phyloP scores from a whole-genome alignment of 768 basidiomycete genomes.

The Lactifluus pinguis region DNA sequence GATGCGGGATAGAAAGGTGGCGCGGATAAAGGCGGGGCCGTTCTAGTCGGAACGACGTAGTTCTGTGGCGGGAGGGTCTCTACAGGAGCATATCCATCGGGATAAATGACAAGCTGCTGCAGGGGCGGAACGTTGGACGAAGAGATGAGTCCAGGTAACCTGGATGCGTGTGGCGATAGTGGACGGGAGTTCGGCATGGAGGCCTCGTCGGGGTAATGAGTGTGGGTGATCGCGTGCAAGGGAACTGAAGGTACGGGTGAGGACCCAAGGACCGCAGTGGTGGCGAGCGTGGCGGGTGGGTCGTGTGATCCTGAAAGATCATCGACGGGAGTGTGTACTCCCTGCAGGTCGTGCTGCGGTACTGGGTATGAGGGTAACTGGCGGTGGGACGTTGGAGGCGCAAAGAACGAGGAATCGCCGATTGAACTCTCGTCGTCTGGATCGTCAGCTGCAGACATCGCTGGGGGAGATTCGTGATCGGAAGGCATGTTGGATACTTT shows the following conservation, averaged over 20 bases:
- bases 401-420: conserved; percentile 2
- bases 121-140: neutral
- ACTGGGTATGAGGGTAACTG: neutral
- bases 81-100: conserved; percentile 3
- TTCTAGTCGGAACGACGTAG: neutral
- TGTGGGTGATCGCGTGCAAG: neutral
- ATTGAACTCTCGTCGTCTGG: conserved; percentile 3
- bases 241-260: neutral
- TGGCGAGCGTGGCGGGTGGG: neutral
- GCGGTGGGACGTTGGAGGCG: conserved; percentile 6
- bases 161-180: conserved; percentile 6
- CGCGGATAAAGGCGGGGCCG: neutral
- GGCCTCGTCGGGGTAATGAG: neutral
- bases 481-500: conserved; percentile 7
- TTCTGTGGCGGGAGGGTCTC: conserved; percentile 10
- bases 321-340: neutral
- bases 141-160: neutral
- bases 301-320: neutral
- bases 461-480: conserved; percentile 8
- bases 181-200: neutral
- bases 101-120: neutral
- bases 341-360: neutral
- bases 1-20: conserved; percentile 1
- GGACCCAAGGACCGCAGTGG: neutral
- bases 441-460: neutral